Conservation (phyloP, 2,329 filamentous ascomycete genomes). For the Beauveria australis region DNA sequence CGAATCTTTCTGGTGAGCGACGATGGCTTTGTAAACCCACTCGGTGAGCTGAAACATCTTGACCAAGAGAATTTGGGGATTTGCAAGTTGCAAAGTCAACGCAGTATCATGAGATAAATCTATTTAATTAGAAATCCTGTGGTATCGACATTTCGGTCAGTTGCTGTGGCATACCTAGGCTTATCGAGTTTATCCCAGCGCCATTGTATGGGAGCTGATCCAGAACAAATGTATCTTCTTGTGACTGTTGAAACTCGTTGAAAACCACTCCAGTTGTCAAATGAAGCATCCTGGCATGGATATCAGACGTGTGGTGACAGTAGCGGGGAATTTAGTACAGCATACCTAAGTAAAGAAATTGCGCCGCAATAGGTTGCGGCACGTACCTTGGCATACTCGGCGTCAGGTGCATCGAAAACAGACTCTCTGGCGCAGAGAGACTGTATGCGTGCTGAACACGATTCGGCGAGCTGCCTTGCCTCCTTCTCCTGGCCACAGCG, state of each 20-base stretch:
- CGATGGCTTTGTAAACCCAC: slow-evolving; percentile 13
- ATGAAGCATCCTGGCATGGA: background rate
- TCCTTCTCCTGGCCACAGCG: slow-evolving; percentile 7
- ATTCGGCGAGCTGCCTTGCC: slow-evolving; percentile 3
- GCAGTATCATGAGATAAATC: background rate
- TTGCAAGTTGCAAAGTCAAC: background rate
- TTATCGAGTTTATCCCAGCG: background rate
- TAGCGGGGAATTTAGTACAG: too few species aligned
- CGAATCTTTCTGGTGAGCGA: background rate
- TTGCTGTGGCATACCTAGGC: background rate
- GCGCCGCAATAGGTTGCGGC: slow-evolving; percentile 12
- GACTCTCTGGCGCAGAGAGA: slow-evolving; percentile 1
- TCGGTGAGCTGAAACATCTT: slow-evolving; percentile 15
- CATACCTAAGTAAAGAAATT: slow-evolving; percentile 11
- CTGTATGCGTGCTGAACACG: background rate
- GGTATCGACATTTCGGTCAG: background rate
- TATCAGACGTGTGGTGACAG: background rate
- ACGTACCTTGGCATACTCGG: slow-evolving; percentile 1
- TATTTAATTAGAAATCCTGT: background rate
- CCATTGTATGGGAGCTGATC: background rate
- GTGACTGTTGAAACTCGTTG: background rate
- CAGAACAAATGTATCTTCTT: background rate
- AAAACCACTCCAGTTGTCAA: background rate
- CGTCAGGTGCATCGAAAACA: background rate
- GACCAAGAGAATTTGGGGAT: slow-evolving; percentile 4